Evolutionary conservation across 2,329 filamentous ascomycete species (phyloP).

Genomic region (Fusarium sp.): DNA sequence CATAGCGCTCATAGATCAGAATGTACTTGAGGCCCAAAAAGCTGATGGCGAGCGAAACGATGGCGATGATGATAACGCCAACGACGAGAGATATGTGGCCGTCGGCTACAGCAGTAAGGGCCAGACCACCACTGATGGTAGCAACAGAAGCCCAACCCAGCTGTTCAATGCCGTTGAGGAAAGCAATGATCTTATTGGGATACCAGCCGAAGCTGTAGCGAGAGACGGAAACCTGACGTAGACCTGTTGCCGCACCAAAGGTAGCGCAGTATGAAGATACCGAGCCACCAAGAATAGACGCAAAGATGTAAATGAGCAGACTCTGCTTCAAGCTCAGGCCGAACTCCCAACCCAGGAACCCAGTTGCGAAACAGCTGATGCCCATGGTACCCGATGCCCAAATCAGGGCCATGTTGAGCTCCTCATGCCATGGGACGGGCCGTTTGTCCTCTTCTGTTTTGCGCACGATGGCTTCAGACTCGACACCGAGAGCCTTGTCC

Average conservation of each 20-base stretch:
- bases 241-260: neutral
- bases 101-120: neutral
- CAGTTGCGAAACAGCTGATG: conserved; percentile 7
- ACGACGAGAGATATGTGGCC: conserved; percentile 4
- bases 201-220: conserved; percentile 11
- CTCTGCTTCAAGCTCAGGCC: conserved; percentile 11
- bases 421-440: neutral
- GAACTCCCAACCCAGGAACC: conserved; percentile 6
- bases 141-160: conserved; percentile 10
- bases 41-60: conserved; percentile 8
- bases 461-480: neutral
- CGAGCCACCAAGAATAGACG: conserved; percentile 3
- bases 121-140: conserved; percentile 1
- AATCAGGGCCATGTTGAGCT: conserved; percentile 9
- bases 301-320: neutral
- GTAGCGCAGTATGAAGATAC: conserved; percentile 4
- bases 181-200: conserved; percentile 4
- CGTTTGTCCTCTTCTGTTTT: conserved; percentile 9
- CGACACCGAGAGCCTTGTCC: conserved; percentile 2
- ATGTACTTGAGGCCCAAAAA: conserved; percentile 8
- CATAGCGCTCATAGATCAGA: neutral
- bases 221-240: neutral
- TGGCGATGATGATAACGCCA: conserved; percentile 1
- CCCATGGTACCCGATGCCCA: conserved; percentile 6
- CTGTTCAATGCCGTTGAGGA: conserved; percentile 5